Conservation (phyloP, 352 stramenopile species). For the Pythium aristosporum region DNA sequence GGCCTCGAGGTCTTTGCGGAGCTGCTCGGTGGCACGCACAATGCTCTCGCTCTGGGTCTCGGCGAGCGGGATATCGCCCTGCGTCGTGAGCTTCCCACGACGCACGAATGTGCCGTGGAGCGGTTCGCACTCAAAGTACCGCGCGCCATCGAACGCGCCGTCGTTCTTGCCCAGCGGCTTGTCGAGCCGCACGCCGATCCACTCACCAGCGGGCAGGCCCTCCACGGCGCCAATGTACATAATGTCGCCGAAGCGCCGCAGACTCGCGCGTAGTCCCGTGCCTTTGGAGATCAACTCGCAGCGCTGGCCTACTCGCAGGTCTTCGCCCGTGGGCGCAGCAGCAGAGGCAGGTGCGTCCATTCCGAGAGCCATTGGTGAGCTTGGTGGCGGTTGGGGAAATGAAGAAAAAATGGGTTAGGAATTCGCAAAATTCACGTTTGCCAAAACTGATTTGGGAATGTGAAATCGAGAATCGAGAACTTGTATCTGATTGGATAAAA, state of each 20-base stretch:
- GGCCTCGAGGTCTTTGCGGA: slow-evolving; percentile 40
- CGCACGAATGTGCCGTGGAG: slow-evolving; percentile 72
- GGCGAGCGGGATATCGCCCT: slow-evolving; percentile 53
- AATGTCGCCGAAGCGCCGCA: slow-evolving; percentile 70
- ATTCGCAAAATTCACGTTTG: neutral
- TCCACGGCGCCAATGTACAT: slow-evolving; percentile 57
- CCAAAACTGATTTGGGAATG: slow-evolving; percentile 1
- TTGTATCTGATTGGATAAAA: neutral
- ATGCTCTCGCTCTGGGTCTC: slow-evolving; percentile 53
- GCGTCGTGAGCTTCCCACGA: slow-evolving; percentile 51
- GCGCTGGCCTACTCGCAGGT: slow-evolving; percentile 36
- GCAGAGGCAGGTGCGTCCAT: neutral
- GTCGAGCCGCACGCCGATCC: slow-evolving; percentile 74
- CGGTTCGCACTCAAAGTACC: slow-evolving; percentile 64
- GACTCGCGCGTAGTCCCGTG: slow-evolving; percentile 45
- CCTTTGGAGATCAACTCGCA: slow-evolving; percentile 54
- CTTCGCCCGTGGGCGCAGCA: neutral
- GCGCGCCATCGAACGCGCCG: slow-evolving; percentile 42
- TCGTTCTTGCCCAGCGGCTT: slow-evolving; percentile 78
- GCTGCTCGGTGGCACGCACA: slow-evolving; percentile 47
- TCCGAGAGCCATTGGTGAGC: slow-evolving; percentile 11
- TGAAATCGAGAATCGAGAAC: neutral
- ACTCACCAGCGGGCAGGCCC: slow-evolving; percentile 56
- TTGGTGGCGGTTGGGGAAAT: slow-evolving; percentile 15
- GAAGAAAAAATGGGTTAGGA: neutral